Evolutionary conservation across 495 filamentous ascomycete species (phyloP), one percentile per base, ranked within the genome.

Genomic region (Jackrogersella multiformis): DNA sequence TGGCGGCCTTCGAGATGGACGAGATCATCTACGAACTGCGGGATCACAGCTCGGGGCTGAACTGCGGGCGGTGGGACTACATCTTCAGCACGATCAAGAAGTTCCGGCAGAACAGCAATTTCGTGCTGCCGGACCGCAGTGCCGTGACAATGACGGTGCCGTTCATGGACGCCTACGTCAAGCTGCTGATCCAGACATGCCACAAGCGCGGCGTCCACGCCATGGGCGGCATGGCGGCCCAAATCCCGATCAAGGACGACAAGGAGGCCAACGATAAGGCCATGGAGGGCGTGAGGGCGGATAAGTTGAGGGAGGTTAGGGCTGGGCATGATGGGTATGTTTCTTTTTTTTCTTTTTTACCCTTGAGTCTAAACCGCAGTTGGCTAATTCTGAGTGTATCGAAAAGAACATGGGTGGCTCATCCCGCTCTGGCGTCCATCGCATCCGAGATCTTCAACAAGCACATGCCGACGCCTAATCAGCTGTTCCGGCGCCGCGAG

Each of bases 71-170:
- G 51, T 99, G 95, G 95, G 95, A 99, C 76, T 99, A 99, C 85
- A 98, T 99, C 82, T 99, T 99, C 85, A 94, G 89, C 78, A 92
- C 95, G 74, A 99, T 99, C 85, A 99, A 99, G 86, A 97, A 97
- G 81, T 97, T 98, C 89, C 91, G 96, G 71, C 87, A 97, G 68
- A 93, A 97, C 83, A 82, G 91, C 64, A 87, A 89, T 76, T 99
- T 97, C 76, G 88, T 98, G 60, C 88, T 99, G 13, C 96, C 95
- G 8, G 96, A 99, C 73, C 92, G 95, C 45, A 87, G 87, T 32
- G 86, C 87, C 61, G 92, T 99, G 34, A 99, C 95, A 68, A 99
- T 99, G 95, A 97, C 94, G 23, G 92, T 96, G 0, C 95, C 95
- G 2, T 99, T 99, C 84, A 98, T 99, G 95, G 94, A 98, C 69